Evolutionary conservation across 805 yeast genomes (phyloP), one percentile per base, ranked within the genome.

Genomic region (Candida nonsorbophila): DNA sequence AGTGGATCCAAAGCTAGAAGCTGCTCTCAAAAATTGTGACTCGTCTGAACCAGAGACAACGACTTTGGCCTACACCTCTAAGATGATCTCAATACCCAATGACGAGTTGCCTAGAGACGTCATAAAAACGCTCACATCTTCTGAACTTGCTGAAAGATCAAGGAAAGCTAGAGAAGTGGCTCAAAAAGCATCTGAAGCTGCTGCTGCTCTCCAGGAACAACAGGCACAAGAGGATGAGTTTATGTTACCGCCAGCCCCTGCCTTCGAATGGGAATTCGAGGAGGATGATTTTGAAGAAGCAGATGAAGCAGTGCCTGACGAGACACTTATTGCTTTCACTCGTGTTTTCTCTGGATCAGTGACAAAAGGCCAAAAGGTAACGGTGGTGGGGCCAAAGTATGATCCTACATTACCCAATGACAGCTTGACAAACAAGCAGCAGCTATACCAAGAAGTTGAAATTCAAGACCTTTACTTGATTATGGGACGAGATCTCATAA

Each of bases 401-500:
- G 81, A 83, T 47, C 94, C 96, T 0, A 30, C 58, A 1, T 45
- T 57, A 20, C 57, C 65, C 2, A 49, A 45, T 16, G 54, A 41
- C 16, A 49, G 52, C 32, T 45, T 49, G 2, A 41, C 46, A 7
- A 57, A 65, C 22, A 79, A 79, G 11, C 61, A 54, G 7, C 78
- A 79, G 41, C 72, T 79, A 36, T 60, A 69, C 16, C 61, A 73
- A 16, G 70, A 67, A 5, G 73, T 82, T 1, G 74, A 68, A 9
- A 69, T 92, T 20, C 71, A 82, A 5, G 83, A 79, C 24, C 58
- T 92, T 22, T 88, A 75, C 45, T 58, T 92, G 32, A 65, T 92
- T 31, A 92, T 92, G 97, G 99, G 98, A 12, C 68, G 90, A 40
- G 97, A 92, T 36, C 60, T 90, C 20, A 76, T 87, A 2, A 69